Evolutionary conservation across 148 eudicot genomes (phyloP).

Genomic region (Camellia granthamiana): DNA sequence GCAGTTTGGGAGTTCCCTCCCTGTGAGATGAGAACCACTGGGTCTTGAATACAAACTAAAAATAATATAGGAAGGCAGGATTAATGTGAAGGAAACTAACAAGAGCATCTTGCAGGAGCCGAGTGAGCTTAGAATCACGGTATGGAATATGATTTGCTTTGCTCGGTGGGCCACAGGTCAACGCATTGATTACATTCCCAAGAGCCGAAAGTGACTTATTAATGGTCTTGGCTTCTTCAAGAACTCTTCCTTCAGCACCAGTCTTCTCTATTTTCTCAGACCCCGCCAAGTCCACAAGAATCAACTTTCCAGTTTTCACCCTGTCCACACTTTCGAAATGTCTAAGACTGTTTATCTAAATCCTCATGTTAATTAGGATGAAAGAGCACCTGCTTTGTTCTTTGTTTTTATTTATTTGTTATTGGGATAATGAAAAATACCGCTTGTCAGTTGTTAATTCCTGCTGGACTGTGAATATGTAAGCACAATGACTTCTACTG

Average conservation of each 20-base stretch:
- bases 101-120: constrained; percentile 84
- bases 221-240: constrained; percentile 91
- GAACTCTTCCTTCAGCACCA: constrained; percentile 83
- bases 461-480: constrained; percentile 63
- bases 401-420: too few relatives aligned
- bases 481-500: constrained; percentile 89
- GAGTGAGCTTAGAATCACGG: constrained; percentile 92
- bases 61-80: not conserved
- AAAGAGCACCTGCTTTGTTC: too few relatives aligned
- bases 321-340: constrained; percentile 34
- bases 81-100: constrained; percentile 41
- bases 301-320: constrained; percentile 57
- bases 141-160: constrained; percentile 71
- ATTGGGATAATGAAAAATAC: constrained; percentile 25
- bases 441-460: constrained; percentile 54
- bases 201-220: constrained; percentile 87
- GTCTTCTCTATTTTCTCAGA: constrained; percentile 93
- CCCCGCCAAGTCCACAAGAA: constrained; percentile 93
- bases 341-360: constrained; percentile 4
- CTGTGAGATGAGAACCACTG: constrained; percentile 36
- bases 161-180: constrained; percentile 54
- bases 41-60: not conserved
- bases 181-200: constrained; percentile 89
- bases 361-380: not conserved
- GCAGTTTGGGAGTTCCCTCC: constrained; percentile 87